phyloP scores from a whole-genome alignment of 805 yeast genomes.

The Ogataea allantospora region DNA sequence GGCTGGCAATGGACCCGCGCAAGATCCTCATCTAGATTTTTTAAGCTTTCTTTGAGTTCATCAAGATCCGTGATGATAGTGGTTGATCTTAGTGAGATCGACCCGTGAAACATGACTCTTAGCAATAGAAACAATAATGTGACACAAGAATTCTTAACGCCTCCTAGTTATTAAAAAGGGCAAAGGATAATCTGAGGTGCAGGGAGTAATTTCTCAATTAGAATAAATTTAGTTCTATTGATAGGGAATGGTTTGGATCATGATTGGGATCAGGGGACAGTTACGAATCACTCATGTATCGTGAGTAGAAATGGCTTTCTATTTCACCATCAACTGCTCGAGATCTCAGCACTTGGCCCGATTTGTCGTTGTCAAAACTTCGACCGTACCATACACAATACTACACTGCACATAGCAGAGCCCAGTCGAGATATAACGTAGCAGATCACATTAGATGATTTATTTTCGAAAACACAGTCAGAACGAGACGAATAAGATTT shows the following conservation, averaged over 20 bases:
- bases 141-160: conserved; percentile 6
- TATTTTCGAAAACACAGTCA: too few species aligned
- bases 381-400: too few species aligned
- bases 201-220: not conserved
- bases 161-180: conserved; percentile 2
- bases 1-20: not conserved
- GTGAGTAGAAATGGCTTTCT: too few species aligned
- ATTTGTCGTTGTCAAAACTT: too few species aligned
- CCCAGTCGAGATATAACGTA: too few species aligned
- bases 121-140: not conserved
- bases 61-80: conserved; percentile 11
- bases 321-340: too few species aligned
- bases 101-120: conserved; percentile 16
- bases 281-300: too few species aligned
- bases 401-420: too few species aligned
- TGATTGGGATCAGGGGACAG: not conserved
- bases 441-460: too few species aligned
- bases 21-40: conserved; percentile 15
- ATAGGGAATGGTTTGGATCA: too few species aligned
- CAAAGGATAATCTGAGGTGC: conserved; percentile 1
- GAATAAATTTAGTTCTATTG: not conserved
- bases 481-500: too few species aligned
- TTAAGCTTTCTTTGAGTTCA: conserved; percentile 15
- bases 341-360: too few species aligned
- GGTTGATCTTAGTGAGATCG: conserved; percentile 16